Evolutionary conservation across 1,284 basidiomycete species (phyloP), one percentile per base, ranked within the genome.

Genomic region (Earliella scabrosa): DNA sequence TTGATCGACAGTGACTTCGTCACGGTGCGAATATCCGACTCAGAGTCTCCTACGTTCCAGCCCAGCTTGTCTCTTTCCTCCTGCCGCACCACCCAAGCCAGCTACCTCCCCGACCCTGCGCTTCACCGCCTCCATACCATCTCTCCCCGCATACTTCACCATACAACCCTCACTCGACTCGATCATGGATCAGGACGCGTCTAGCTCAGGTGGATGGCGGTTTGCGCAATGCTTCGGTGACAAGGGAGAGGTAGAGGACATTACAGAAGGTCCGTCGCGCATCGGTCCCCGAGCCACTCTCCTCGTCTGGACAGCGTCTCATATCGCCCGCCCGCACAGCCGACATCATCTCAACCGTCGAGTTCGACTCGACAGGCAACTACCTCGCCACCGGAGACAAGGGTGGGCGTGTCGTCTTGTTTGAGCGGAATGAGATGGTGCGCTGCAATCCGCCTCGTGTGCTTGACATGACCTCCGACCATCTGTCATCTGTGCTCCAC

Each of bases 181-280:
- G 81, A 72, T 65, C 71, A 88, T 88, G 85, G 86, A 88, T 64
- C 84, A 87, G 70, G 94, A 96, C 79, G 85, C 90, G 69, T 90
- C 90, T 70, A 82, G 86, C 65, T 90, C 88, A 72, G 90, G 89
- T 66, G 90, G 90, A 71, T 99, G 97, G 97, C 90, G 96, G 68
- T 99, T 99, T 76, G 97, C 97, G 52, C 97, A 99, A 75, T 99
- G 97, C 79, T 99, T 99, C 74, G 97, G 97, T 68, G 95, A 98
- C 82, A 97, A 97, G 83, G 95, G 93, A 66, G 93, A 99, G 73
- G 97, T 99, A 27, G 97, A 99, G 73, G 97, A 99, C 75, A 99
- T 99, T 72, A 99, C 97, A 61, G 97, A 99, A 82, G 95, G 95
- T 95, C 66, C 66, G 76, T 70, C 35, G 58, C 50, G 58, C 51